These are phyloP conservation scores for Paxillus rubicundulus DNA, from an alignment of 768 basidiomycete genomes.

Conservation along the genomic window DNA sequence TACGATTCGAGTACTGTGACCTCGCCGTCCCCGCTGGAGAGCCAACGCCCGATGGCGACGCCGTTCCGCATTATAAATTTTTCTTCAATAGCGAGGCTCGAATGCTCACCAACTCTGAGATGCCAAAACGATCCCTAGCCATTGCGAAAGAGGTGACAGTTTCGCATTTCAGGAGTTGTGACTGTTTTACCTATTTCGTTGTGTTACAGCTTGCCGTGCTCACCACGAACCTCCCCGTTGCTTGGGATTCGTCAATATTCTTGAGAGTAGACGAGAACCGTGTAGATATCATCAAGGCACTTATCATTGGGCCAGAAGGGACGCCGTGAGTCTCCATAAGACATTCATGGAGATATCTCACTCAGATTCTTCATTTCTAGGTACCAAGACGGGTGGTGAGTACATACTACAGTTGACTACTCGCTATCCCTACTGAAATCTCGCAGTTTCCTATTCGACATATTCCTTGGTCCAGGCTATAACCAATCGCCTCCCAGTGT, in stretches of 20 bases:
- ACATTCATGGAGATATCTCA: constrained; percentile 2
- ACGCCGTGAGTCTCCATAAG: constrained; percentile 65
- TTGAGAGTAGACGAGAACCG: constrained; percentile 89
- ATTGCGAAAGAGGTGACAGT: constrained; percentile 86
- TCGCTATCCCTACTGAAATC: constrained; percentile 6
- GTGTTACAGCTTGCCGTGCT: constrained; percentile 79
- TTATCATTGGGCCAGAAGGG: constrained; percentile 89
- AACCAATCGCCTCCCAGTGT: constrained; percentile 82
- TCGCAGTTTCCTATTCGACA: constrained; percentile 75
- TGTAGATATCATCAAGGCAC: constrained; percentile 89
- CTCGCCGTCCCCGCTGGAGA: constrained; percentile 49
- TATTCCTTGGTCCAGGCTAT: constrained; percentile 87
- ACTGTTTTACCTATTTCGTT: constrained; percentile 7
- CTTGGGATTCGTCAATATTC: constrained; percentile 94
- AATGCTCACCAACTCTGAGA: constrained; percentile 79
- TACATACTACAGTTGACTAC: constrained; percentile 4
- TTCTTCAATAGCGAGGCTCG: constrained; percentile 81
- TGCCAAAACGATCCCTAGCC: constrained; percentile 87
- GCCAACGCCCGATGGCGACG: constrained; percentile 42
- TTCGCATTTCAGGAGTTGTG: neutral
- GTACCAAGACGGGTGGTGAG: constrained; percentile 89
- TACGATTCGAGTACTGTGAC: constrained; percentile 92
- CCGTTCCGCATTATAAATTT: constrained; percentile 74
- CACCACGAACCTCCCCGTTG: constrained; percentile 90
- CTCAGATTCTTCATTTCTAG: constrained; percentile 35